A percentile compares a stretch with the other conserved stretches of the same genome.
Evolutionary conservation across 768 basidiomycete genomes (phyloP).

Genomic region (Trametes elegans): DNA sequence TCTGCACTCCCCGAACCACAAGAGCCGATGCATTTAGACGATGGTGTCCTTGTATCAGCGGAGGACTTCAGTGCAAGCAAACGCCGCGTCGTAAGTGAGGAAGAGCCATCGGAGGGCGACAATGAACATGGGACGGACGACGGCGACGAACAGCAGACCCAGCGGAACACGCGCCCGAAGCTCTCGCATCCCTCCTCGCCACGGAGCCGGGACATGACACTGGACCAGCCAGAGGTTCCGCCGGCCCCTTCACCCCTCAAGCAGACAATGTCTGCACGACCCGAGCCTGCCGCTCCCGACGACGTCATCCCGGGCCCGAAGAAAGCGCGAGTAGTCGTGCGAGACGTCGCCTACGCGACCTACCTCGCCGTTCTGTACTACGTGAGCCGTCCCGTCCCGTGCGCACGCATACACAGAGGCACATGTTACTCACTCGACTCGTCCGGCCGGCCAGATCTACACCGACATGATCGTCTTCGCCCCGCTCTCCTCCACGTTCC

Average conservation of each 20-base stretch:
- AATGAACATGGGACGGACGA: conserved; percentile 40
- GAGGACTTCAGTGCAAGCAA: background rate
- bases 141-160: conserved; percentile 20
- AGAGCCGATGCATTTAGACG: conserved; percentile 8
- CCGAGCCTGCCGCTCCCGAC: background rate
- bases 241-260: background rate
- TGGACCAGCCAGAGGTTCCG: background rate
- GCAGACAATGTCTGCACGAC: background rate
- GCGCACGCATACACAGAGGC: background rate
- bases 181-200: conserved; percentile 42
- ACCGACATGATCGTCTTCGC: conserved; percentile 85
- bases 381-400: conserved; percentile 35
- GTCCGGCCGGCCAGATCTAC: conserved; percentile 54
- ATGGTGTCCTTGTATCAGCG: background rate
- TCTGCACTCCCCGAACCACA: conserved; percentile 14
- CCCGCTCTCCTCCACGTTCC: conserved; percentile 73
- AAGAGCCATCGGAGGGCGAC: background rate
- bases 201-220: conserved; percentile 22
- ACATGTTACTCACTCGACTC: background rate
- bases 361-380: conserved; percentile 75
- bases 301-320: conserved; percentile 45
- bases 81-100: conserved; percentile 4
- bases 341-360: conserved; percentile 60
- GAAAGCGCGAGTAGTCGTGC: conserved; percentile 52
- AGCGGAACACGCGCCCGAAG: conserved; percentile 34